phyloP scores from a whole-genome alignment of 148 eudicot species.

The Nepenthes mirabilis region DNA sequence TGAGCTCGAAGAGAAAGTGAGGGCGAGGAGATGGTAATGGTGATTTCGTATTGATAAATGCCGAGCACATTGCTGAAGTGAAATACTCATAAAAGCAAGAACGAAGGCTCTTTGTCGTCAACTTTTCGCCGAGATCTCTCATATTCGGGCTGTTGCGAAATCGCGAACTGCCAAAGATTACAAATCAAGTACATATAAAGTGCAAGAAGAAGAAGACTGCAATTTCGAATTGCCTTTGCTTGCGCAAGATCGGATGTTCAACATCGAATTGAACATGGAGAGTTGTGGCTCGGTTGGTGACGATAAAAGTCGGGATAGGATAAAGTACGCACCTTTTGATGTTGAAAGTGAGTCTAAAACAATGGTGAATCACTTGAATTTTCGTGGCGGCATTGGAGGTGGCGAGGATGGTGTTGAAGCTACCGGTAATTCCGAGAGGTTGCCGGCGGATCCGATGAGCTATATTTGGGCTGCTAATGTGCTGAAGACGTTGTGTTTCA shows the following conservation, averaged over 20 bases:
- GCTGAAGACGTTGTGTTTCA: slow-evolving; percentile 69
- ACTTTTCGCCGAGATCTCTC: slow-evolving; percentile 26
- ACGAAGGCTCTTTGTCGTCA: too few relatives aligned
- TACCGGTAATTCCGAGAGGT: neutral
- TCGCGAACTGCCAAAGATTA: slow-evolving; percentile 6
- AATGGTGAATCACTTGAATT: slow-evolving; percentile 2
- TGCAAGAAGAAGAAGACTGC: neutral
- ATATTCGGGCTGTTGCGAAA: slow-evolving; percentile 34
- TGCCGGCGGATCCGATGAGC: slow-evolving; percentile 8
- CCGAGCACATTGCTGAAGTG: too few relatives aligned
- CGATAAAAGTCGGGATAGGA: slow-evolving; percentile 14
- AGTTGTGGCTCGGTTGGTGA: slow-evolving; percentile 5
- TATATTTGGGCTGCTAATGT: slow-evolving; percentile 48
- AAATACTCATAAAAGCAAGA: too few relatives aligned
- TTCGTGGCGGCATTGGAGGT: slow-evolving; percentile 5
- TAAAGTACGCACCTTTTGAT: slow-evolving; percentile 40
- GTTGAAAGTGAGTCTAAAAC: slow-evolving; percentile 30
- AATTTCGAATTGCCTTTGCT: slow-evolving; percentile 29
- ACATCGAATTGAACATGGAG: slow-evolving; percentile 11
- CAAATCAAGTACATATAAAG: slow-evolving; percentile 9
- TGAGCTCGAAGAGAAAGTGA: too few relatives aligned
- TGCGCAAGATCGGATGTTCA: slow-evolving; percentile 3
- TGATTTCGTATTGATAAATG: too few relatives aligned
- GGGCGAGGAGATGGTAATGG: too few relatives aligned
- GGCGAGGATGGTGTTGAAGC: neutral